Percentiles rank a stretch among this genome's conserved stretches.
Evolutionary conservation across 164 flowering plant genomes (phyloP).

Genomic region (Protea cynaroides): DNA sequence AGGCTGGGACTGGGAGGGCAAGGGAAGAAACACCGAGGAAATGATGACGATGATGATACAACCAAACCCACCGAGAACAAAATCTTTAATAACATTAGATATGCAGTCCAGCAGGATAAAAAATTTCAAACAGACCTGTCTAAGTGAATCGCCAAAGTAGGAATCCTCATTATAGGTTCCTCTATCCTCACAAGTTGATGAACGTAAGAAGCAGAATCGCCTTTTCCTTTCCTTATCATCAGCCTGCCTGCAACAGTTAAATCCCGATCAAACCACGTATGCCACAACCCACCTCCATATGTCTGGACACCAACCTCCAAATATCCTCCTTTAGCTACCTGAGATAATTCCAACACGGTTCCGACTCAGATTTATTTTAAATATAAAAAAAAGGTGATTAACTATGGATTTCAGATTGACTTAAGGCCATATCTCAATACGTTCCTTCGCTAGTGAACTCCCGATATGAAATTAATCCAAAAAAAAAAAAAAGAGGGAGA

Average conservation of each 20-base stretch:
- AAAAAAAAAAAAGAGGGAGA: background rate
- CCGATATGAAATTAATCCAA: background rate
- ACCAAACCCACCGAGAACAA: too few relatives aligned
- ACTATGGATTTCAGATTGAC: too few relatives aligned
- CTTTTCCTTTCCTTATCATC: slow-evolving; percentile 49
- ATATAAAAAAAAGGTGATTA: too few relatives aligned
- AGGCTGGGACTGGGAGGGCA: too few relatives aligned
- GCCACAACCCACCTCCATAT: slow-evolving; percentile 99
- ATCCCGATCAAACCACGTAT: slow-evolving; percentile 99
- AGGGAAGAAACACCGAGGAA: too few relatives aligned
- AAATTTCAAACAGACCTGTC: slow-evolving; percentile 51
- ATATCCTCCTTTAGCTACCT: slow-evolving; percentile 87
- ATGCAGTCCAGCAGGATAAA: background rate
- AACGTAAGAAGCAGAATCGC: slow-evolving; percentile 47
- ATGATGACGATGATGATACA: too few relatives aligned
- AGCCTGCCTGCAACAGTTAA: slow-evolving; percentile 86
- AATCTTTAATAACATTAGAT: background rate
- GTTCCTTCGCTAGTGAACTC: background rate
- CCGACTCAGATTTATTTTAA: background rate
- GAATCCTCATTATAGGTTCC: slow-evolving; percentile 91
- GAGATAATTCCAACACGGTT: slow-evolving; percentile 8
- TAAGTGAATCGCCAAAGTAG: slow-evolving; percentile 92
- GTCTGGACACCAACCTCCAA: slow-evolving; percentile 94
- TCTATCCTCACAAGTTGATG: slow-evolving; percentile 78
- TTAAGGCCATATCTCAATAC: background rate